A percentile compares a stretch with the other conserved stretches of the same genome.
These are phyloP conservation scores for Fusarium sp. DNA, from an alignment of 2,329 filamentous ascomycete genomes.

Conservation along the genomic window DNA sequence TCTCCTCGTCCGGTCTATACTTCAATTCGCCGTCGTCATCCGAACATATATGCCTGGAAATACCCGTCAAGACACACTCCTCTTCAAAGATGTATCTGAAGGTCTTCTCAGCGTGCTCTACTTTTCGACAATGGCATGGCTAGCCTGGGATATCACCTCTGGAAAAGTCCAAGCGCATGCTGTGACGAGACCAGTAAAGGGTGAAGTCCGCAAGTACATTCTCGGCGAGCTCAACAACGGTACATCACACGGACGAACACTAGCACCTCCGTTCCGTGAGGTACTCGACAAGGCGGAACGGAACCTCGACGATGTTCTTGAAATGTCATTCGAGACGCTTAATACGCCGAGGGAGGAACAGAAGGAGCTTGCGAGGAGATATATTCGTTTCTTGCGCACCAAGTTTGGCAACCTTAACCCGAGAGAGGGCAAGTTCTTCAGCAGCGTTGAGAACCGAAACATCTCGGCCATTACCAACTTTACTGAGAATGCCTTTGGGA, in stretches of 20 bases:
- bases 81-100: constrained; percentile 19
- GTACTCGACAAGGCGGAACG: background rate
- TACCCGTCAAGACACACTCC: constrained; percentile 6
- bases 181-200: background rate
- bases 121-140: constrained; percentile 1
- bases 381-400: background rate
- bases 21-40: constrained; percentile 9
- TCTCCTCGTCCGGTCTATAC: constrained; percentile 2
- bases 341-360: background rate
- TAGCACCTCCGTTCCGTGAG: background rate
- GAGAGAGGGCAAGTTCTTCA: background rate
- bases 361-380: background rate
- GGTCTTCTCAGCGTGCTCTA: constrained; percentile 8
- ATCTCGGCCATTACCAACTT: background rate
- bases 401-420: constrained; percentile 4
- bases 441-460: background rate
- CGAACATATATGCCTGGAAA: background rate
- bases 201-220: constrained; percentile 3
- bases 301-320: background rate
- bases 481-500: background rate
- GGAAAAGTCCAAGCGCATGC: background rate
- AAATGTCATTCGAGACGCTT: background rate
- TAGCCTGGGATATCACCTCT: constrained; percentile 2
- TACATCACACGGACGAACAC: background rate
- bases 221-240: background rate